Percentiles rank a stretch among this genome's conserved stretches.
Evolutionary conservation across 225 moss, liverwort and hornwort genomes (phyloP).

Genomic region (Antitrichia curtipendula): DNA sequence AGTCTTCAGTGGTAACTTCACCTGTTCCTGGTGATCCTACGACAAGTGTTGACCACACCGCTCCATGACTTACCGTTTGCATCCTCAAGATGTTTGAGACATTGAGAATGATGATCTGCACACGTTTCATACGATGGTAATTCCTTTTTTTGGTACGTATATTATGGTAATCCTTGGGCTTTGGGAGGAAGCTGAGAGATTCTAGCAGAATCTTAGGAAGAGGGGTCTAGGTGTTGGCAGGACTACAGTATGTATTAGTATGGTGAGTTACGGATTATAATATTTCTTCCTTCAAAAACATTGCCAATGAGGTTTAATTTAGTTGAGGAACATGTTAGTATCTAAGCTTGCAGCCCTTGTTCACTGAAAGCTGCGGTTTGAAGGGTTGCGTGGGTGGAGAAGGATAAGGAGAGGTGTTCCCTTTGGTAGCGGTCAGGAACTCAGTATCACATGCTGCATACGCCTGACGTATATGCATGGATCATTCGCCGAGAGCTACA

Average conservation of each 20-base stretch:
- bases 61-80: constrained; percentile 26
- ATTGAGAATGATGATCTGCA: background rate
- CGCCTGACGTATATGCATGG: background rate
- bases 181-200: background rate
- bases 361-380: background rate
- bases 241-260: background rate
- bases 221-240: background rate
- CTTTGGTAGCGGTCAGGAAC: background rate
- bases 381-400: background rate
- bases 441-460: background rate
- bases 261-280: background rate
- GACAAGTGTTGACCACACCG: background rate
- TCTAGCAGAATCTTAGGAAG: background rate
- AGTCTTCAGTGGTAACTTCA: constrained; percentile 4
- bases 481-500: background rate
- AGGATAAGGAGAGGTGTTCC: background rate
- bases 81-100: constrained; percentile 3
- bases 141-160: background rate
- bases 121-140: background rate
- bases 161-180: background rate
- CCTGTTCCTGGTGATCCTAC: constrained; percentile 46
- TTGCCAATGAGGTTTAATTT: background rate
- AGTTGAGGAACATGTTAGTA: background rate
- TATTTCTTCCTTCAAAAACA: background rate
- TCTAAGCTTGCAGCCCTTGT: background rate